phyloP scores from a whole-genome alignment of 768 basidiomycete genomes.

The Macrolepiota fuliginosa region DNA sequence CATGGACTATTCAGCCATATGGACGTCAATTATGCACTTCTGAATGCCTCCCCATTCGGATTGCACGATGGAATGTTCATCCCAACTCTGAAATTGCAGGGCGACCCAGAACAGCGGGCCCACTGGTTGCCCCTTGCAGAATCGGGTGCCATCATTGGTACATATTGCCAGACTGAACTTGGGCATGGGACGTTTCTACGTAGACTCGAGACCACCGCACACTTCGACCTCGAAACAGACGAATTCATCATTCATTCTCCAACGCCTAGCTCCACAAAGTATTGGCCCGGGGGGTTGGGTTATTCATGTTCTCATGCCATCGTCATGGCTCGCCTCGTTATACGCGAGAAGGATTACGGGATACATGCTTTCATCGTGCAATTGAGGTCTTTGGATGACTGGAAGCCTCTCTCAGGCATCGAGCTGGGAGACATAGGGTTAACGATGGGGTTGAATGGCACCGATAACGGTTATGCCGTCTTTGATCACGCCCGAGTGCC shows the following conservation, averaged over 20 bases:
- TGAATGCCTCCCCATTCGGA: slow-evolving; percentile 25
- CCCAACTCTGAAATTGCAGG: slow-evolving; percentile 22
- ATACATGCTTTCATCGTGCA: slow-evolving; percentile 26
- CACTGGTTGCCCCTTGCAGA: slow-evolving; percentile 23
- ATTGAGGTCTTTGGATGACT: slow-evolving; percentile 22
- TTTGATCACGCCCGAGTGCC: slow-evolving; percentile 23
- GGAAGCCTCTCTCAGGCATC: slow-evolving; percentile 19
- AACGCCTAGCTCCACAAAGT: slow-evolving; percentile 22
- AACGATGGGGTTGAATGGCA: slow-evolving; percentile 21
- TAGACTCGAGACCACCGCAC: slow-evolving; percentile 25
- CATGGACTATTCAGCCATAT: slow-evolving; percentile 17
- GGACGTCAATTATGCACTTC: slow-evolving; percentile 16
- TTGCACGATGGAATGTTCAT: slow-evolving; percentile 23
- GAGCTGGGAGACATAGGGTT: slow-evolving; percentile 26
- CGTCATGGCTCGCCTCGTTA: slow-evolving; percentile 23
- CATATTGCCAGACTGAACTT: slow-evolving; percentile 26
- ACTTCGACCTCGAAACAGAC: slow-evolving; percentile 20
- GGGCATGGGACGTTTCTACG: slow-evolving; percentile 27
- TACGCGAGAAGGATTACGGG: slow-evolving; percentile 17
- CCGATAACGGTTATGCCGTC: slow-evolving; percentile 24
- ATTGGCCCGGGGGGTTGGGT: slow-evolving; percentile 25
- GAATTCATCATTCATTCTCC: slow-evolving; percentile 26
- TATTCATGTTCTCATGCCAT: slow-evolving; percentile 24
- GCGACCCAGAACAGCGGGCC: slow-evolving; percentile 20
- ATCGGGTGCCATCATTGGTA: slow-evolving; percentile 21